These are phyloP conservation scores for Sporisorium exsertum DNA, from an alignment of 1,284 basidiomycete genomes.

Conservation along the genomic window DNA sequence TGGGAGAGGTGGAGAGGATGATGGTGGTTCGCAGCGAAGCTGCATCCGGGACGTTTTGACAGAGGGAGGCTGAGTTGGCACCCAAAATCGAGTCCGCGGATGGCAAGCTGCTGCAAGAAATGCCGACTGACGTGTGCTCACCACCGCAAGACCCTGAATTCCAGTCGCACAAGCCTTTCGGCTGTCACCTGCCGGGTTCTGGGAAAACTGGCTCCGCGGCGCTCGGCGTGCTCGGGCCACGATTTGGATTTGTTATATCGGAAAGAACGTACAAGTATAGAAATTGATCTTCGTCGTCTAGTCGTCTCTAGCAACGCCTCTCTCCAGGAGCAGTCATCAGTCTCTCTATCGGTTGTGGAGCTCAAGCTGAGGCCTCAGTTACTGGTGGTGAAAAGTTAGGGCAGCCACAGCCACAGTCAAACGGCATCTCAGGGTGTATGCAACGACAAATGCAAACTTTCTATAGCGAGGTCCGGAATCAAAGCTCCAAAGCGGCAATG, in stretches of 20 bases:
- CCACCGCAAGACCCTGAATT: neutral
- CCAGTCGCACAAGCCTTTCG: neutral
- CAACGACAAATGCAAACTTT: neutral
- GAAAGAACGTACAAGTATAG: neutral
- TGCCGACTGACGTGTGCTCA: neutral
- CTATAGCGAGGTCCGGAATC: neutral
- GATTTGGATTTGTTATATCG: neutral
- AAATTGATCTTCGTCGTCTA: too few species aligned
- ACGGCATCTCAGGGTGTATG: neutral
- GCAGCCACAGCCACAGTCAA: neutral
- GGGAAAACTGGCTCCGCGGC: neutral
- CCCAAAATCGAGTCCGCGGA: neutral
- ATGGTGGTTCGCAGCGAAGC: neutral
- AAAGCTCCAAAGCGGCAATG: neutral
- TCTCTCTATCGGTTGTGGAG: too few species aligned
- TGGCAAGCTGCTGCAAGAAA: neutral
- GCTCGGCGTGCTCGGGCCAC: neutral
- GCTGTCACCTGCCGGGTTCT: neutral
- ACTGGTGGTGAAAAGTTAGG: neutral
- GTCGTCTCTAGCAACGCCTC: too few species aligned
- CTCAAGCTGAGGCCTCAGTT: too few species aligned
- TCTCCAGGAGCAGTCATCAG: too few species aligned
- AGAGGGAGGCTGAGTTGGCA: neutral
- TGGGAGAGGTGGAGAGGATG: neutral
- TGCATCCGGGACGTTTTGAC: too few species aligned